Percentiles rank a stretch among this genome's conserved stretches.
phyloP scores from a whole-genome alignment of 2,329 filamentous ascomycete genomes.

The Monilinia laxa region DNA sequence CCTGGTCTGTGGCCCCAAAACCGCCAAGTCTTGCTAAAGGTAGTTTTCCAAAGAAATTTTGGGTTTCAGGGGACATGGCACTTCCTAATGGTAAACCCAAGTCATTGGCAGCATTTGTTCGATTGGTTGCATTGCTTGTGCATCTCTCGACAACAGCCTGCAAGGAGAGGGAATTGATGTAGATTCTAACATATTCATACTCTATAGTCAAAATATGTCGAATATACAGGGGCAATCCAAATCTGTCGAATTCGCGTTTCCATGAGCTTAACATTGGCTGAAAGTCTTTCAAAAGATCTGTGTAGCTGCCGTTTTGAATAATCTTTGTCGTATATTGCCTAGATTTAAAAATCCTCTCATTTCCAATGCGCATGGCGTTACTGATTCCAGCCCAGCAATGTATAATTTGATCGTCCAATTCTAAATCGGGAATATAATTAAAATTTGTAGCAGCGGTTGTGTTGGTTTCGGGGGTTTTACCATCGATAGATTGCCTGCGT shows the following conservation, averaged over 20 bases:
- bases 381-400: conserved; percentile 95
- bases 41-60: conserved; percentile 63
- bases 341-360: conserved; percentile 83
- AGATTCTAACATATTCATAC: conserved; percentile 92
- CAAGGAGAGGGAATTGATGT: conserved; percentile 88
- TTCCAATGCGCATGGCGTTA: conserved; percentile 86
- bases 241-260: conserved; percentile 79
- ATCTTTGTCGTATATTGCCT: conserved; percentile 85
- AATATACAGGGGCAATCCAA: conserved; percentile 64
- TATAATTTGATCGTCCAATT: conserved; percentile 67
- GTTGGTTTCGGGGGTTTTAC: conserved; percentile 60
- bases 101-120: conserved; percentile 38
- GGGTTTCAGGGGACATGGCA: conserved; percentile 60
- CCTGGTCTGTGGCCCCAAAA: conserved; percentile 65
- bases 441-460: conserved; percentile 57
- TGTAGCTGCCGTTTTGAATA: conserved; percentile 83
- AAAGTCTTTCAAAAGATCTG: conserved; percentile 76
- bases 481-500: conserved; percentile 47
- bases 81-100: conserved; percentile 43
- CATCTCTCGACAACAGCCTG: conserved; percentile 94
- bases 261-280: conserved; percentile 76
- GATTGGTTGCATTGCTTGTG: conserved; percentile 67
- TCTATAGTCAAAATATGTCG: conserved; percentile 85
- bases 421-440: conserved; percentile 65
- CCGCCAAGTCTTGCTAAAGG: conserved; percentile 64